Conservation (phyloP, 305 asterid genomes). For the Solanum hybrid region DNA sequence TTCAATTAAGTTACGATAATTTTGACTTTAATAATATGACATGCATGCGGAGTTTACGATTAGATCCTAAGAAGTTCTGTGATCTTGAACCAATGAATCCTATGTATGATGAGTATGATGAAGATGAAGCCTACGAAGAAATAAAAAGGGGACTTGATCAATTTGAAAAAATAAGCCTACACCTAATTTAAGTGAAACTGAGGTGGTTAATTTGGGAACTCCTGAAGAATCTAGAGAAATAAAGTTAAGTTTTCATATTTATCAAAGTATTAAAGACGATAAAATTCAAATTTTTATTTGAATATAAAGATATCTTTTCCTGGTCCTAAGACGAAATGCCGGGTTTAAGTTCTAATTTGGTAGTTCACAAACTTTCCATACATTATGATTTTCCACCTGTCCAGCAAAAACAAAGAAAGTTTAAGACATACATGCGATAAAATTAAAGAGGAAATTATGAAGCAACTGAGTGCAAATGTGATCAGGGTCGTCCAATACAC, state of each 20-base stretch:
- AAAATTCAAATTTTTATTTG: no score
- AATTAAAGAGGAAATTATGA: no score
- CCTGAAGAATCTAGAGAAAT: neutral
- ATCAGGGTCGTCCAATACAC: no score
- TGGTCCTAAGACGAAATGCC: no score
- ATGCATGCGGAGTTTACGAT: neutral
- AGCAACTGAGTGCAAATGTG: no score
- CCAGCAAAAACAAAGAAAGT: no score
- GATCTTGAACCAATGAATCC: neutral
- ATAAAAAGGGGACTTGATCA: neutral
- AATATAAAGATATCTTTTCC: no score
- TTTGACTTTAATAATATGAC: neutral
- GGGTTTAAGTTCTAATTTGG: no score
- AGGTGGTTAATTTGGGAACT: neutral
- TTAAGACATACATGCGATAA: no score
- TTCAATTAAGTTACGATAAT: neutral
- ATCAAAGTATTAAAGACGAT: neutral
- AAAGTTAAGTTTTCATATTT: neutral
- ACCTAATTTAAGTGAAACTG: neutral
- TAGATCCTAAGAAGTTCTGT: neutral
- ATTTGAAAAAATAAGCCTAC: neutral
- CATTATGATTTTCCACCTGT: no score
- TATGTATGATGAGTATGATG: neutral
- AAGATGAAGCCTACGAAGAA: neutral
- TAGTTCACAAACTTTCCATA: no score